A percentile compares a stretch with the other conserved stretches of the same genome.
Evolutionary conservation across 352 stramenopile genomes (phyloP).

Genomic region (Blastocystis sp.): DNA sequence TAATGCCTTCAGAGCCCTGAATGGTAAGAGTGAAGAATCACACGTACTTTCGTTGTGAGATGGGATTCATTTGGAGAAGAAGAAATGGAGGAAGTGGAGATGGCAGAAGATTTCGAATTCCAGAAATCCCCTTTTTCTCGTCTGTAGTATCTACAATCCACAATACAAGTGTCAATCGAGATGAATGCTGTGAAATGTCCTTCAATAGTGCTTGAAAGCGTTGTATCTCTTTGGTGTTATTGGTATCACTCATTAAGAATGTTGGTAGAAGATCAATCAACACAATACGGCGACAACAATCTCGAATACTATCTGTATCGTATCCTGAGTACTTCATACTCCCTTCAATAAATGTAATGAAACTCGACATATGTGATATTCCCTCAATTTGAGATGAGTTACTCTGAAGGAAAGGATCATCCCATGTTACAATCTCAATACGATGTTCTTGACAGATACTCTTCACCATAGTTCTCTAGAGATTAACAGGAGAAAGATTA

Average conservation of each 20-base stretch:
- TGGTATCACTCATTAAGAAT: background rate
- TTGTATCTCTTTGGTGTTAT: background rate
- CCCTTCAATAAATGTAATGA: background rate
- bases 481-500: background rate
- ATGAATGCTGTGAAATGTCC: background rate
- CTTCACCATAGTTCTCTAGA: slow-evolving; percentile 16
- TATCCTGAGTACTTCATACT: background rate
- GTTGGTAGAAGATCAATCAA: slow-evolving; percentile 34
- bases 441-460: background rate
- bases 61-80: background rate
- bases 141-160: slow-evolving; percentile 42
- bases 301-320: background rate
- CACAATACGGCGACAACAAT: background rate
- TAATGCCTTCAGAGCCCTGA: background rate
- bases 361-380: background rate
- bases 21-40: background rate
- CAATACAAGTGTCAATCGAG: background rate
- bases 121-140: background rate
- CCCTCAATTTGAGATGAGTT: background rate
- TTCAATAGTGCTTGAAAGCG: background rate
- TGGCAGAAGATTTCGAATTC: slow-evolving; percentile 7
- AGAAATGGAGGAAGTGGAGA: background rate
- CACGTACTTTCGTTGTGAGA: background rate
- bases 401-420: slow-evolving; percentile 6
- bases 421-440: background rate